Conservation (phyloP, 2,329 filamentous ascomycete genomes). For the Akanthomyces uredinophilus region DNA sequence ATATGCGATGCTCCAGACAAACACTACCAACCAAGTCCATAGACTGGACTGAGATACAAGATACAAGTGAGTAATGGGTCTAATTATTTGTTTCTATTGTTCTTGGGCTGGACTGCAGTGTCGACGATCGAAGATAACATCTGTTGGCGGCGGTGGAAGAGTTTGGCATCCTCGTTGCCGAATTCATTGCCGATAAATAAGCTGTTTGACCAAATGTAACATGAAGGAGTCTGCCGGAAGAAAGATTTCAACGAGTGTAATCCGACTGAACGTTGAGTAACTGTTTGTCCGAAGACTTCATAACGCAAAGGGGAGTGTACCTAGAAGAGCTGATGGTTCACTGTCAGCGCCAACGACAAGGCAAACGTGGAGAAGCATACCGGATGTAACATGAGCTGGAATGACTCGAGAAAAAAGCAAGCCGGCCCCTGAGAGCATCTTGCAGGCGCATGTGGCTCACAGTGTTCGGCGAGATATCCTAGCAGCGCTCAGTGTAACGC, state of each 20-base stretch:
- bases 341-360: not conserved
- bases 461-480: not conserved
- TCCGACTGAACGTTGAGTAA: not conserved
- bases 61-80: not conserved
- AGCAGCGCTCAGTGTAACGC: not conserved
- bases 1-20: not conserved
- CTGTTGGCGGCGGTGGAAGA: too few relatives aligned
- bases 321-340: not conserved
- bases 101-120: too few relatives aligned
- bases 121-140: too few relatives aligned
- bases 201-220: not conserved
- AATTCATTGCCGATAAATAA: not conserved
- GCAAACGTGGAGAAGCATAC: not conserved
- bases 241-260: not conserved
- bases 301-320: not conserved
- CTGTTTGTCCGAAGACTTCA: not conserved
- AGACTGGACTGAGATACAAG: too few relatives aligned
- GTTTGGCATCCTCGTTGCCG: not conserved
- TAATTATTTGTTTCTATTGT: not conserved
- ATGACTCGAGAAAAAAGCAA: not conserved
- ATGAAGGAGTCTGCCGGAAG: not conserved
- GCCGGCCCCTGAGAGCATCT: not conserved
- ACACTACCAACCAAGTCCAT: not conserved
- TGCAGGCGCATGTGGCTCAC: not conserved
- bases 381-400: not conserved